Evolutionary conservation across 2,329 filamentous ascomycete species (phyloP), one percentile per base, ranked within the genome.

Genomic region (Diplodia corticola): DNA sequence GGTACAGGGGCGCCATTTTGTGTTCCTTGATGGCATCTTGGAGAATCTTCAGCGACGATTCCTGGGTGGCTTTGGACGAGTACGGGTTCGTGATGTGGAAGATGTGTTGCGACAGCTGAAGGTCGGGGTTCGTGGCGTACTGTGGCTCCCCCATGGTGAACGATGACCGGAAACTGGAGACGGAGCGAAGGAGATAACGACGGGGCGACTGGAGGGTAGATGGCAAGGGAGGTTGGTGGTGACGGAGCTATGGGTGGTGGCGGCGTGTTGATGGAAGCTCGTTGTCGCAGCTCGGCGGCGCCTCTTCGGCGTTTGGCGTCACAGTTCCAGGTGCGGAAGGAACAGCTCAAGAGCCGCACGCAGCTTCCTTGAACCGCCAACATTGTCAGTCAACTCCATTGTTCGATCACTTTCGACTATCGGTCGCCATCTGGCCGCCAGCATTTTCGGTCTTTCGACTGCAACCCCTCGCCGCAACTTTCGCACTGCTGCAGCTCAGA

Each of bases 1-100:
- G 88, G 82, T 95, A 96, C 69, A 96, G 86, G 30, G 91, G 91
- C 20, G 91, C 91, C 90, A 95, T 95, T 82, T 93, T 91, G 78
- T 94, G 85, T 80, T 92, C 87, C 73, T 83, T 81, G 79, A 96
- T 94, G 78, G 90, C 91, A 85, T 93, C 89, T 83, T 93, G 90
- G 67, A 96, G 84, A 68, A 84, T 84, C 80, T 91, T 91, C 71
- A 89, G 84, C 46, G 91, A 88, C 65, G 85, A 80, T 79, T 93
- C 88, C 80, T 93, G 91, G 69, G 82, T 78, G 67, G 85, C 80
- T 76, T 85, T 85, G 68, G 88, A 81, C 72, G 91, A 87, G 71
- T 91, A 89, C 72, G 90, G 87, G 79, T 93, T 93, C 76, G 91
- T 92, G 81, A 95, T 86, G 76, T 89, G 89, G 83, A 95, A 95